Evolutionary conservation across 2,329 filamentous ascomycete genomes (phyloP).

Genomic region (Microdochium nivale): DNA sequence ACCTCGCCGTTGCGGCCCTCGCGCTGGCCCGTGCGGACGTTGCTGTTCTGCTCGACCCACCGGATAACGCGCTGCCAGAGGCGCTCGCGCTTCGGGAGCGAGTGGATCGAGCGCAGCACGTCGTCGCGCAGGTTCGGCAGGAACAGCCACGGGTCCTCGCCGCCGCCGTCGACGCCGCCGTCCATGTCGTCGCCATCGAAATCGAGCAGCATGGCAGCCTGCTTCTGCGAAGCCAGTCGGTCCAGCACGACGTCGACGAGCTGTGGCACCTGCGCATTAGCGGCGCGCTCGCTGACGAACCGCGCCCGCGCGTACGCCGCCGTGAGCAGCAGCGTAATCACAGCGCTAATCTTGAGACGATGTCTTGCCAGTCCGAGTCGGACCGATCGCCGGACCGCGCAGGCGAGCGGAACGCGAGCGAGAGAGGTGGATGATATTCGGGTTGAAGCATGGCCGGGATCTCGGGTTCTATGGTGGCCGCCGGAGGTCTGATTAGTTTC

Average conservation of each 20-base stretch:
- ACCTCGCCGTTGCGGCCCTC: conserved; percentile 58
- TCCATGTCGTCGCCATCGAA: not conserved
- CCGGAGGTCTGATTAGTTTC: conserved; percentile 78
- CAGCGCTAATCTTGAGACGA: conserved; percentile 72
- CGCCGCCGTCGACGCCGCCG: conserved; percentile 44
- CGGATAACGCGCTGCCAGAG: conserved; percentile 77
- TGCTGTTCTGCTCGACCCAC: conserved; percentile 89
- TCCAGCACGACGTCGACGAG: conserved; percentile 81
- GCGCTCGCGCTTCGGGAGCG: conserved; percentile 63
- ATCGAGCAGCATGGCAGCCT: conserved; percentile 38
- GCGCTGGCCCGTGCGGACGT: conserved; percentile 70
- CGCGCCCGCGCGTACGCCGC: conserved; percentile 55
- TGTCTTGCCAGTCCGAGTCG: conserved; percentile 75
- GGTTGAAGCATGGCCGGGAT: conserved; percentile 53
- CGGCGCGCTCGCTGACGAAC: conserved; percentile 54
- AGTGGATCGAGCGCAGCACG: conserved; percentile 75
- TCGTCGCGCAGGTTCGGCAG: conserved; percentile 88
- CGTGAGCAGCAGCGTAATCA: conserved; percentile 41
- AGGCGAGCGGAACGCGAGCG: conserved; percentile 82
- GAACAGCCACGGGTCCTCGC: conserved; percentile 73
- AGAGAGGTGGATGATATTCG: conserved; percentile 78
- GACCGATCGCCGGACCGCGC: conserved; percentile 70
- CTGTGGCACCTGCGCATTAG: conserved; percentile 66
- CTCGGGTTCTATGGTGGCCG: conserved; percentile 63
- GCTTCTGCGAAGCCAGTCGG: conserved; percentile 74